phyloP scores from a whole-genome alignment of 352 stramenopile species.

The Peronospora farinosa region DNA sequence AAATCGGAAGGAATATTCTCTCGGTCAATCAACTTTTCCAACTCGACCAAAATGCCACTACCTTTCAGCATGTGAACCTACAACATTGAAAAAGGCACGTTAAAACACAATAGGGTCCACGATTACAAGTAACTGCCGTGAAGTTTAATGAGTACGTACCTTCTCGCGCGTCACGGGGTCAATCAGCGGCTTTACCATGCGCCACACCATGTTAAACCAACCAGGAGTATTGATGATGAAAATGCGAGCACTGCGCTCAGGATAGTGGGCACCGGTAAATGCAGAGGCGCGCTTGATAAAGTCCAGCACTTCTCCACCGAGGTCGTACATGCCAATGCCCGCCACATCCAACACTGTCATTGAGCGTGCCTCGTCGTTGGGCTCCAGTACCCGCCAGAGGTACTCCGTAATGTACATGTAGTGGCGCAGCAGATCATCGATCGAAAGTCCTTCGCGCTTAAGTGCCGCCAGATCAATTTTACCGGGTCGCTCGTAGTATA shows the following conservation, averaged over 20 bases:
- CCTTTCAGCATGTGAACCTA: conserved; percentile 82
- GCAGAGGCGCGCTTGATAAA: conserved; percentile 83
- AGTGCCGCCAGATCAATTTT: conserved; percentile 84
- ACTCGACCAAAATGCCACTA: conserved; percentile 62
- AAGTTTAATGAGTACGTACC: conserved; percentile 36
- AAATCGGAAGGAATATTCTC: conserved; percentile 69
- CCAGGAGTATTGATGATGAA: conserved; percentile 93
- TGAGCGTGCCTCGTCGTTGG: conserved; percentile 57
- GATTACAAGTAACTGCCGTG: neutral
- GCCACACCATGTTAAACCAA: conserved; percentile 93
- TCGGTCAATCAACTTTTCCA: conserved; percentile 64
- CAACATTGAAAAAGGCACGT: conserved; percentile 8
- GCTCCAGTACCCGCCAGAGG: conserved; percentile 79
- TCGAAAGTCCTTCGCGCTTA: conserved; percentile 80
- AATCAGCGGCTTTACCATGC: conserved; percentile 90
- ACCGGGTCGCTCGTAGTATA: conserved; percentile 83
- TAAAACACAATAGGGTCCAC: neutral
- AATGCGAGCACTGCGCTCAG: conserved; percentile 90
- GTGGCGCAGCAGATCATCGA: conserved; percentile 83
- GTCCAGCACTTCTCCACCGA: conserved; percentile 82
- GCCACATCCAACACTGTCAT: conserved; percentile 82
- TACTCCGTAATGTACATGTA: conserved; percentile 93
- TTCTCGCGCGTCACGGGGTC: conserved; percentile 92
- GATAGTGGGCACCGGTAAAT: conserved; percentile 90
- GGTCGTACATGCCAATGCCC: conserved; percentile 84